Percentiles rank a stretch among this genome's conserved stretches.
Conservation (phyloP, 2,329 filamentous ascomycete species). For the Blumeria graminis region DNA sequence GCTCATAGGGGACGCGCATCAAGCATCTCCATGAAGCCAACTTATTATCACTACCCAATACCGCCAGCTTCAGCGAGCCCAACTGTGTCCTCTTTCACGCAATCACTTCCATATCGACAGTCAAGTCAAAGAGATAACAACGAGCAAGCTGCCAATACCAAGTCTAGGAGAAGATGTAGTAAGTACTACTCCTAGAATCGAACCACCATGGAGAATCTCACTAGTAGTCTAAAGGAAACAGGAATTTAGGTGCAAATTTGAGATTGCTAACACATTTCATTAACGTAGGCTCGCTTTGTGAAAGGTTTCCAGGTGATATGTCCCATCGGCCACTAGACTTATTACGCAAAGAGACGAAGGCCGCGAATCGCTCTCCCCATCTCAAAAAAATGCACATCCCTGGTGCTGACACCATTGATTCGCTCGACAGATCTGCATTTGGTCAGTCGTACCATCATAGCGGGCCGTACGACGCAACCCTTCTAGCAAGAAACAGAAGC, state of each 20-base stretch:
- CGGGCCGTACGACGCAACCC: conserved; percentile 69
- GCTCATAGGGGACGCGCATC: not conserved
- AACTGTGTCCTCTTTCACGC: conserved; percentile 21
- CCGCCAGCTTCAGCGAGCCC: conserved; percentile 31
- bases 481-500: conserved; percentile 47
- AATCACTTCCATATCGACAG: conserved; percentile 19
- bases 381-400: conserved; percentile 40
- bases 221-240: no score
- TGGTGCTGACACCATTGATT: conserved; percentile 56
- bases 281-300: conserved; percentile 21
- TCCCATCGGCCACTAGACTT: conserved; percentile 42
- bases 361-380: conserved; percentile 41
- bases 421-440: conserved; percentile 40
- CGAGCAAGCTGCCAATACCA: conserved; percentile 13
- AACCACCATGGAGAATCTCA: not conserved
- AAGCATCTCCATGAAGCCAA: not conserved
- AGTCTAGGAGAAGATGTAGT: conserved; percentile 17
- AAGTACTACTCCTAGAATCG: not conserved
- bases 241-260: not conserved
- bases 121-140: conserved; percentile 5
- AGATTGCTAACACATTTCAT: not conserved
- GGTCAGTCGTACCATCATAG: conserved; percentile 60
- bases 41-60: conserved; percentile 17
- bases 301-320: conserved; percentile 39
- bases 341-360: conserved; percentile 34